Base-by-base conservation (phyloP, 768 basidiomycete species). In the Termitomyces sp. region DNA sequence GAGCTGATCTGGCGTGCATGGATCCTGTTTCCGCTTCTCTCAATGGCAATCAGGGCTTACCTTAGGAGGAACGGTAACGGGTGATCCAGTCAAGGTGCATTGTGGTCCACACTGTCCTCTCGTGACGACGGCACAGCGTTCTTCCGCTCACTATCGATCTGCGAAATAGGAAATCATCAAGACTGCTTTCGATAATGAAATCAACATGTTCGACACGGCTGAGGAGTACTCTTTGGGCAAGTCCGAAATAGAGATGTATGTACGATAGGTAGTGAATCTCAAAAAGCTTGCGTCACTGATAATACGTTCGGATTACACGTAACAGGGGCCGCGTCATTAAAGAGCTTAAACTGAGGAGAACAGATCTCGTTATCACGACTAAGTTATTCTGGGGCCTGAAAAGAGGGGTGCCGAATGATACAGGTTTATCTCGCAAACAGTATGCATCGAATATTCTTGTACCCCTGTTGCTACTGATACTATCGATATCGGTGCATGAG, bases 151-250 rank as follows among this genome's bases (percentile, higher is more conserved):
- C 4, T 28, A 33, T 56, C 53, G 42, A 13, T 50, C 16, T 35
- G 8, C 53, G 28, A 44, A 38, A 18, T 65, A 87, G 83, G 91
- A 92, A 50, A 86, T 91, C 66, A 87, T 92, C 74, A 84, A 85
- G 73, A 75, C 79, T 12, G 88, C 88, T 6, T 90, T 87, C 64
- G 89, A 92, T 53, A 78, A 80, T 72, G 89, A 88, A 3, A 84
- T 89, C 72, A 89, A 88, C 71, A 82, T 86, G 80, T 84, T 89
- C 64, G 86, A 89, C 68, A 86, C 83, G 20, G 87, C 87, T 2
- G 87, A 89, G 66, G 79, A 75, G 9, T 89, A 89, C 67, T 36
- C 82, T 4, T 69, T 70, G 28, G 90, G 90, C 4, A 80, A 85
- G 68, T 87, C 85, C 36, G 90, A 94, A 73, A 63, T 74, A 12